Percentiles rank a stretch among this genome's conserved stretches.
Evolutionary conservation across 2,329 filamentous ascomycete species (phyloP).

Genomic region (Aspergillus sp.): DNA sequence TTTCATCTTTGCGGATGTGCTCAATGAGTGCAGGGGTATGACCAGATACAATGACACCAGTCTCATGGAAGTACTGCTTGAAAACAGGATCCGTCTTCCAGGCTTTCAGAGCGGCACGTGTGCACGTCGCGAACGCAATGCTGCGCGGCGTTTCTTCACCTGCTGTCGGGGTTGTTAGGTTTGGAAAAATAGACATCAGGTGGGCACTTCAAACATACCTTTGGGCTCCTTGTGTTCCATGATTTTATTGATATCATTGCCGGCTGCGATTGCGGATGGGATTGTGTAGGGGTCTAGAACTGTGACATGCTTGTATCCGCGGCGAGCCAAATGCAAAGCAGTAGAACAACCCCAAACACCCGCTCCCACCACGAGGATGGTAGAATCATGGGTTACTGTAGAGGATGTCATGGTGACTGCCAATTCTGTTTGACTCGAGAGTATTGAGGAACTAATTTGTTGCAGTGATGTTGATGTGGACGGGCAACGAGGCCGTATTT

Average conservation of each 20-base stretch:
- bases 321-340: constrained; percentile 54
- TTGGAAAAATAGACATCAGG: neutral
- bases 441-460: too few species aligned
- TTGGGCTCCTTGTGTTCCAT: constrained; percentile 40
- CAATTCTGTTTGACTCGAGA: too few species aligned
- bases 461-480: neutral
- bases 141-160: constrained; percentile 19
- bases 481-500: constrained; percentile 6
- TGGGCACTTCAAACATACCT: constrained; percentile 24
- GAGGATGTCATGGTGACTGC: neutral
- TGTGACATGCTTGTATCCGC: constrained; percentile 52
- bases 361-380: constrained; percentile 49
- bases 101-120: constrained; percentile 36
- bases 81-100: constrained; percentile 51
- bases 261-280: constrained; percentile 51
- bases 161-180: constrained; percentile 14
- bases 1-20: constrained; percentile 41
- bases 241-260: constrained; percentile 56
- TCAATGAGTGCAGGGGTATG: constrained; percentile 42
- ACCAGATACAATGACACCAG: constrained; percentile 45
- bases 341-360: constrained; percentile 56
- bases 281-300: constrained; percentile 51
- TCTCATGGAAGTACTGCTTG: constrained; percentile 49
- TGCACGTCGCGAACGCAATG: constrained; percentile 26
- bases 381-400: constrained; percentile 15